Percentiles rank a stretch among this genome's conserved stretches.
phyloP scores from a whole-genome alignment of 2,329 filamentous ascomycete species.

The Drechslerella coelobrocha region DNA sequence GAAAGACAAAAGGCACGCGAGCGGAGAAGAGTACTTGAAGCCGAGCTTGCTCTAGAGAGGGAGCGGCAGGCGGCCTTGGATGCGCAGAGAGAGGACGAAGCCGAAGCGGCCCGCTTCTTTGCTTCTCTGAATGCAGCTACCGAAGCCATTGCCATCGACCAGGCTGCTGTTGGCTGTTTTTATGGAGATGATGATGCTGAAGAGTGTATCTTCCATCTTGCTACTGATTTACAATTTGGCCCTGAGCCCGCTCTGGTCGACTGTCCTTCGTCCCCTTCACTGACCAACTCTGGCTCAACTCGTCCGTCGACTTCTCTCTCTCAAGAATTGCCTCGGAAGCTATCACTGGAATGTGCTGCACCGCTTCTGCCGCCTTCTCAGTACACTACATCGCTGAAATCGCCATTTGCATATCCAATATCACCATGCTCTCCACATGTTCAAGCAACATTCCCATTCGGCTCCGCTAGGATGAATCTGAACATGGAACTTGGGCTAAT shows the following conservation, averaged over 20 bases:
- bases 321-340: constrained; percentile 7
- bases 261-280: constrained; percentile 36
- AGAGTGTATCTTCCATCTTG: constrained; percentile 43
- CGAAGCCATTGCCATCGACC: constrained; percentile 19
- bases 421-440: constrained; percentile 38
- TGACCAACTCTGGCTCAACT: constrained; percentile 40
- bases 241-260: constrained; percentile 10
- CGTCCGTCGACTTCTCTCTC: constrained; percentile 45
- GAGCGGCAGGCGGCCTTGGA: constrained; percentile 44
- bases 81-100: constrained; percentile 42
- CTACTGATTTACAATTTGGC: constrained; percentile 19
- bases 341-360: constrained; percentile 19
- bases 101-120: constrained; percentile 36
- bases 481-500: constrained; percentile 37
- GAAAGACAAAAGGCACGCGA: constrained; percentile 46
- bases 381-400: constrained; percentile 31
- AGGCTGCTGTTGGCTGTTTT: background rate
- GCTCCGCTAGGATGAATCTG: constrained; percentile 26
- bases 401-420: constrained; percentile 33
- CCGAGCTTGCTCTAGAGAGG: constrained; percentile 41
- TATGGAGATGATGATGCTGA: constrained; percentile 18
- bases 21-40: constrained; percentile 38
- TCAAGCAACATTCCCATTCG: constrained; percentile 25
- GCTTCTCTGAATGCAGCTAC: constrained; percentile 44
- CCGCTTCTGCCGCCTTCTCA: constrained; percentile 14